A percentile compares a stretch with the other conserved stretches of the same genome.
phyloP scores from a whole-genome alignment of 768 basidiomycete genomes.

The Lactarius pseudohatsudake region DNA sequence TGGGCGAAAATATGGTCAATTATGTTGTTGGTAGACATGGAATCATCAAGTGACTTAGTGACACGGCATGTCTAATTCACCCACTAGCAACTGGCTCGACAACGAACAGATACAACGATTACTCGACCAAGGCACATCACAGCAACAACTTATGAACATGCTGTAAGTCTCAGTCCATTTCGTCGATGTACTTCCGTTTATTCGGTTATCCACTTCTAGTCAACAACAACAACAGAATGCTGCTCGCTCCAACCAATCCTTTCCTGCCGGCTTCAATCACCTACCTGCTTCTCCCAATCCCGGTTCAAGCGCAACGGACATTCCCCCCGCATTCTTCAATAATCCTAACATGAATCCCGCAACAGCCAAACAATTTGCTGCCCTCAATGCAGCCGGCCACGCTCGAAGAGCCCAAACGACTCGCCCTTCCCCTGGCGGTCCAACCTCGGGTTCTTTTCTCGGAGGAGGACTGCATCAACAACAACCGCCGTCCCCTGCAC shows the following conservation, averaged over 20 bases:
- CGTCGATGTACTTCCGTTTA: not conserved
- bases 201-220: constrained; percentile 10
- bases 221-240: constrained; percentile 24
- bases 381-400: constrained; percentile 62
- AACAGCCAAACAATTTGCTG: constrained; percentile 80
- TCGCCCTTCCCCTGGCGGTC: constrained; percentile 45
- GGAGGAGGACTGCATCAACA: constrained; percentile 47
- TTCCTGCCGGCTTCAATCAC: constrained; percentile 21
- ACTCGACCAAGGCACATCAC: constrained; percentile 25
- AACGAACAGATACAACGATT: constrained; percentile 27
- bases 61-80: constrained; percentile 20
- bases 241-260: constrained; percentile 16
- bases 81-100: constrained; percentile 23
- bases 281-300: constrained; percentile 25
- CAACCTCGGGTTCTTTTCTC: constrained; percentile 64
- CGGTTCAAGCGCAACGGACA: constrained; percentile 16
- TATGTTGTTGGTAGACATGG: constrained; percentile 26
- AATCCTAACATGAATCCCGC: constrained; percentile 54
- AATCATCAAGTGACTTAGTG: not conserved
- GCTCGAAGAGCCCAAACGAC: constrained; percentile 51
- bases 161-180: constrained; percentile 23
- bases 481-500: constrained; percentile 26
- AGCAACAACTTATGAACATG: constrained; percentile 28
- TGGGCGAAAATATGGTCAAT: constrained; percentile 83
- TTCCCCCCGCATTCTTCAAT: constrained; percentile 15